phyloP scores from a whole-genome alignment of 805 yeast species.

The Kurtzmaniella fragi region DNA sequence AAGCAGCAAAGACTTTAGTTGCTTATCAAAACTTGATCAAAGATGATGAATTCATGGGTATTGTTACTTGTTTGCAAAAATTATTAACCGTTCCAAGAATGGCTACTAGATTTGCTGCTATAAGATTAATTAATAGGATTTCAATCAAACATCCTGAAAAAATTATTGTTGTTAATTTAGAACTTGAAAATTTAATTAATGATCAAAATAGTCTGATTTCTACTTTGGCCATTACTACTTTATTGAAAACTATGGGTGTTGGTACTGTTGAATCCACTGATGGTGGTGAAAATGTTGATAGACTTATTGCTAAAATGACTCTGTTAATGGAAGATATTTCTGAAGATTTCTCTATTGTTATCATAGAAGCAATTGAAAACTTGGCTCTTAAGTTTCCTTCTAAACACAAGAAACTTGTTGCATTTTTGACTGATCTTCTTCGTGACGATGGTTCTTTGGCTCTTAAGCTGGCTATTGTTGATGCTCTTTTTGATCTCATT shows the following conservation, averaged over 20 bases:
- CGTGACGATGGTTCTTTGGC: slow-evolving; percentile 87
- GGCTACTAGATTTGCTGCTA: slow-evolving; percentile 88
- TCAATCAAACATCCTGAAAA: slow-evolving; percentile 80
- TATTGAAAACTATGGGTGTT: slow-evolving; percentile 90
- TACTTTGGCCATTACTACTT: slow-evolving; percentile 93
- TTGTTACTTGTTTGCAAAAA: slow-evolving; percentile 68
- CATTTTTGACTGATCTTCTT: slow-evolving; percentile 76
- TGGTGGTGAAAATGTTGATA: slow-evolving; percentile 70
- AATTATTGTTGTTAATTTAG: slow-evolving; percentile 73
- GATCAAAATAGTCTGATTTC: slow-evolving; percentile 90
- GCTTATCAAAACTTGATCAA: slow-evolving; percentile 48
- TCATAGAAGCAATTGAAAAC: slow-evolving; percentile 90
- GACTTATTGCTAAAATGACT: slow-evolving; percentile 81
- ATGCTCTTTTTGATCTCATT: slow-evolving; percentile 88
- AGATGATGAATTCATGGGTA: slow-evolving; percentile 62
- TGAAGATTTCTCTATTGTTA: slow-evolving; percentile 92
- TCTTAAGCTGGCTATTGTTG: slow-evolving; percentile 84
- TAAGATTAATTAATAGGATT: slow-evolving; percentile 79
- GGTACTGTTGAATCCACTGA: slow-evolving; percentile 31
- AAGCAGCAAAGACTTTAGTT: slow-evolving; percentile 77
- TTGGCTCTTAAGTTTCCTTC: slow-evolving; percentile 90
- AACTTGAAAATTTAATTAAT: slow-evolving; percentile 79
- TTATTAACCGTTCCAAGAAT: slow-evolving; percentile 84
- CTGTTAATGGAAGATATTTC: slow-evolving; percentile 89
- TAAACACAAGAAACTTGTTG: slow-evolving; percentile 77